A percentile compares a stretch with the other conserved stretches of the same genome.
phyloP scores from a whole-genome alignment of 352 stramenopile species.

The Phytophthora aleatoria region DNA sequence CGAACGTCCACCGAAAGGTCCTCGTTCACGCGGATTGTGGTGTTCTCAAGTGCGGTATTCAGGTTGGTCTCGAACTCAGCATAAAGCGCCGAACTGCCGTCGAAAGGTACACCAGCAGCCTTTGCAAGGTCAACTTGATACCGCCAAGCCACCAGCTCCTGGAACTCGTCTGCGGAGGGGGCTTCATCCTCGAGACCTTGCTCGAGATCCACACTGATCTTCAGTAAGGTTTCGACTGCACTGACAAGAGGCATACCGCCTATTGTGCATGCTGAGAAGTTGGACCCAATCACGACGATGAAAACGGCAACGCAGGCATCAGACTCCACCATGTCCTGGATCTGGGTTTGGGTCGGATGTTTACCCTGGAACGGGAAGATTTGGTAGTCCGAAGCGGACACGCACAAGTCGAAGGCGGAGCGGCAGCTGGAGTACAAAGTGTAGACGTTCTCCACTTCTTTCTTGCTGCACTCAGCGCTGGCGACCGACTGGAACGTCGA shows the following conservation, averaged over 20 bases:
- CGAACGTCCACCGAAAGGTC: constrained; percentile 36
- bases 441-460: constrained; percentile 50
- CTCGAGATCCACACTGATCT: constrained; percentile 55
- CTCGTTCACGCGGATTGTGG: constrained; percentile 39
- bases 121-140: constrained; percentile 56
- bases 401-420: constrained; percentile 60
- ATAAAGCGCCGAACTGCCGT: constrained; percentile 49
- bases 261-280: constrained; percentile 58
- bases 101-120: constrained; percentile 40
- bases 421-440: constrained; percentile 64
- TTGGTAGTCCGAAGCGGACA: constrained; percentile 56
- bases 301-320: constrained; percentile 61
- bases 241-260: constrained; percentile 53
- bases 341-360: constrained; percentile 52
- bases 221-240: constrained; percentile 60
- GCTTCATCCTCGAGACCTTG: constrained; percentile 19
- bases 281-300: constrained; percentile 51
- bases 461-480: constrained; percentile 44
- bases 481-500: constrained; percentile 49
- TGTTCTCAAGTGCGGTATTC: constrained; percentile 29
- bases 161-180: constrained; percentile 38
- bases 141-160: constrained; percentile 52
- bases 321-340: constrained; percentile 54
- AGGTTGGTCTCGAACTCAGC: constrained; percentile 50
- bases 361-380: constrained; percentile 63